Evolutionary conservation across 2,329 filamentous ascomycete species (phyloP).

Genomic region (Pseudogymnoascus sp.): DNA sequence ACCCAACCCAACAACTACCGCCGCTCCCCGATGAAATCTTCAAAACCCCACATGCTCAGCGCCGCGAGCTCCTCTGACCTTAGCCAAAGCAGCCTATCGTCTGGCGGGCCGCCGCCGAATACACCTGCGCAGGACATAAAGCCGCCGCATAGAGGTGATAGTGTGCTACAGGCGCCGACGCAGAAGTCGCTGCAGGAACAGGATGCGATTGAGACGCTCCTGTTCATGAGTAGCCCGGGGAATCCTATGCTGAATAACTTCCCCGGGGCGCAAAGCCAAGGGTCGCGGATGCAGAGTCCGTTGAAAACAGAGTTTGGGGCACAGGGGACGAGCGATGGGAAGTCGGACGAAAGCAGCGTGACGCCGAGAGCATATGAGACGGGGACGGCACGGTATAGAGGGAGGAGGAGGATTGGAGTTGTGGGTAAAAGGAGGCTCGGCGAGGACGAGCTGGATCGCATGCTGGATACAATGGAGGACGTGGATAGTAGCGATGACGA

Average conservation of each 20-base stretch:
- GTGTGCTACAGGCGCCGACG: constrained; percentile 48
- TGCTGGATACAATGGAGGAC: constrained; percentile 27
- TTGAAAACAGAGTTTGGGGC: constrained; percentile 24
- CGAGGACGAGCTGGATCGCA: constrained; percentile 23
- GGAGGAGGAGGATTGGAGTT: constrained; percentile 13
- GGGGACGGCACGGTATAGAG: constrained; percentile 12
- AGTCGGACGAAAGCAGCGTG: constrained; percentile 12
- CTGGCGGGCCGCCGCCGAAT: background rate
- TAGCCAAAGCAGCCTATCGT: constrained; percentile 17
- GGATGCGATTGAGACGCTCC: constrained; percentile 69
- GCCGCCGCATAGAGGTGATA: constrained; percentile 13
- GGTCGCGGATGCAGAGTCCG: constrained; percentile 24
- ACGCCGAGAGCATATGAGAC: constrained; percentile 14
- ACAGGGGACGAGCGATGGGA: constrained; percentile 14
- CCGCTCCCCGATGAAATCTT: constrained; percentile 25
- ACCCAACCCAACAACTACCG: constrained; percentile 19
- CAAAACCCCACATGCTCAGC: constrained; percentile 18
- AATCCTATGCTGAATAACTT: constrained; percentile 55
- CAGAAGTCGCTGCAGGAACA: constrained; percentile 66
- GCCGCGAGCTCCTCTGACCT: constrained; percentile 12
- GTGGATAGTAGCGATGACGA: constrained; percentile 29
- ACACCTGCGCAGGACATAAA: background rate
- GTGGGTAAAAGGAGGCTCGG: constrained; percentile 9
- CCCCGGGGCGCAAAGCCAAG: constrained; percentile 30
- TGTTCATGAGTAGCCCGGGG: constrained; percentile 75